Evolutionary conservation across 2,329 filamentous ascomycete genomes (phyloP).

Genomic region (Ophiostoma quercus): DNA sequence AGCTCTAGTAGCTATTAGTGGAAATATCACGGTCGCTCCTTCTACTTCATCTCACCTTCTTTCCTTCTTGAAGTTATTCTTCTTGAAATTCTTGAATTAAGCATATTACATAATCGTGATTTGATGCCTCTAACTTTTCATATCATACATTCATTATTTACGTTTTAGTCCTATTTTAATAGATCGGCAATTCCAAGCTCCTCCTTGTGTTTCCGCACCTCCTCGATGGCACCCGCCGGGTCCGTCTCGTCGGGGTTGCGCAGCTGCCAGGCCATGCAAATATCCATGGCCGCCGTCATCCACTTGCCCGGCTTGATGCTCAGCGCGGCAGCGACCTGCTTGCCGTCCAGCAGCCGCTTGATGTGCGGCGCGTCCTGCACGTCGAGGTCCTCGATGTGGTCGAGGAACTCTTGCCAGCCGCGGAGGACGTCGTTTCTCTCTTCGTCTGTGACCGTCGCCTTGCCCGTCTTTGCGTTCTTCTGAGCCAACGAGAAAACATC

Average conservation of each 20-base stretch:
- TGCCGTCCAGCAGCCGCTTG: slow-evolving; percentile 68
- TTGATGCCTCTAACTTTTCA: neutral
- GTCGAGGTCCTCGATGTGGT: slow-evolving; percentile 50
- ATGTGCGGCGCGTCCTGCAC: slow-evolving; percentile 54
- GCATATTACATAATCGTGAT: neutral
- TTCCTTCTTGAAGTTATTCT: too few species aligned
- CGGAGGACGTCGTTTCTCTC: slow-evolving; percentile 44
- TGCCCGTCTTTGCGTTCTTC: neutral
- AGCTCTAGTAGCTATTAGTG: neutral
- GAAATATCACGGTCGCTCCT: neutral
- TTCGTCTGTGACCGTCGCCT: slow-evolving; percentile 17
- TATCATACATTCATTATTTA: neutral
- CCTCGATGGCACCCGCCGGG: slow-evolving; percentile 52
- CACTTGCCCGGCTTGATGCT: slow-evolving; percentile 71
- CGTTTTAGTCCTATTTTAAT: neutral
- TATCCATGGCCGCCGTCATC: slow-evolving; percentile 73
- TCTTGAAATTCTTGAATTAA: neutral
- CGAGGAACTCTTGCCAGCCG: slow-evolving; percentile 52
- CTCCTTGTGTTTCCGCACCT: slow-evolving; percentile 47
- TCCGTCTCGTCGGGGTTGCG: slow-evolving; percentile 66
- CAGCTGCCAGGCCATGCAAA: slow-evolving; percentile 84
- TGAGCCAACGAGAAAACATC: slow-evolving; percentile 46
- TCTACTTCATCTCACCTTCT: neutral
- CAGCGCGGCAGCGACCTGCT: slow-evolving; percentile 62
- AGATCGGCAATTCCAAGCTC: slow-evolving; percentile 45